These are phyloP conservation scores for Biscogniauxia mediterranea DNA, from an alignment of 2,329 filamentous ascomycete genomes.

Conservation along the genomic window DNA sequence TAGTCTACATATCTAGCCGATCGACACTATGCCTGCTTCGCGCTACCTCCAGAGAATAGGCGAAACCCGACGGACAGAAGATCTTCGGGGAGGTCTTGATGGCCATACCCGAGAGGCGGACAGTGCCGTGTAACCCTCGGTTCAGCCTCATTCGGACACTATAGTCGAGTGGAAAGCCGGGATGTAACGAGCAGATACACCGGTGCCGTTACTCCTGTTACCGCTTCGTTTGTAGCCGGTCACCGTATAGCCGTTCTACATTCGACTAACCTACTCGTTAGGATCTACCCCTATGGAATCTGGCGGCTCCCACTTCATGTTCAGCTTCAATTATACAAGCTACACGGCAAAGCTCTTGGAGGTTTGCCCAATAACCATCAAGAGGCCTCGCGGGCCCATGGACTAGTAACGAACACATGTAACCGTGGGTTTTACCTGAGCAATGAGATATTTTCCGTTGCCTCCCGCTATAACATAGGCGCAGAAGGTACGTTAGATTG, in stretches of 20 bases:
- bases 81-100: background rate
- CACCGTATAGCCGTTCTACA: no score
- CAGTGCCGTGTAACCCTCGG: background rate
- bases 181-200: background rate
- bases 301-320: no score
- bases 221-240: background rate
- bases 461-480: background rate
- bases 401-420: background rate
- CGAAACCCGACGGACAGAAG: background rate
- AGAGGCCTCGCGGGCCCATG: no score
- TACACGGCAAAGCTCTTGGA: no score
- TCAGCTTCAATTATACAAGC: no score
- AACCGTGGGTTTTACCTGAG: background rate
- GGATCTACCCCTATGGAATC: no score
- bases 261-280: no score
- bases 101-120: background rate
- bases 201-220: background rate
- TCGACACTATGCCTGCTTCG: background rate
- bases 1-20: background rate
- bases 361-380: no score
- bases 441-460: background rate
- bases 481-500: background rate
- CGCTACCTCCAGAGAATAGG: background rate
- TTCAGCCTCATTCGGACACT: background rate
- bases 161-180: background rate